Conservation (phyloP, 306 rosid genomes). For the Dryas drummondii region DNA sequence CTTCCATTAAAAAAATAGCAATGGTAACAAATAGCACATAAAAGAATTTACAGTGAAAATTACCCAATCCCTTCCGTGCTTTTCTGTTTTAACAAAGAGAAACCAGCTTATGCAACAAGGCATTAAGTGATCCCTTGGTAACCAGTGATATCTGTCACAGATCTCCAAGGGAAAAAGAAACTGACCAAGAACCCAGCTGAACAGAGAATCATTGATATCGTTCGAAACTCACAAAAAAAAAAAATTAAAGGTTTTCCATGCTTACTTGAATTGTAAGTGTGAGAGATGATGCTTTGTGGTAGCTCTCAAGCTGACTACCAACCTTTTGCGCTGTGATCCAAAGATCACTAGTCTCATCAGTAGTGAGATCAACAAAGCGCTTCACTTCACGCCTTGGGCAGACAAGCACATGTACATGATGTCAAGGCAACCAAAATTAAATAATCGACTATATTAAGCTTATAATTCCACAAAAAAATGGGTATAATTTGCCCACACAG, state of each 20-base stretch:
- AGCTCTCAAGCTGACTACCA: conserved; percentile 69
- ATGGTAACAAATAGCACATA: background rate
- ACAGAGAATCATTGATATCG: background rate
- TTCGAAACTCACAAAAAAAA: background rate
- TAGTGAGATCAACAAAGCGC: conserved; percentile 79
- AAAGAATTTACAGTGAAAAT: background rate
- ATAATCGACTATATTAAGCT: background rate
- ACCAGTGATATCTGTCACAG: conserved; percentile 7
- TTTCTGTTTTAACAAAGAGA: background rate
- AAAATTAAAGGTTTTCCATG: background rate
- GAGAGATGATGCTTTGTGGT: conserved; percentile 82
- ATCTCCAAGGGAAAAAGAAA: background rate
- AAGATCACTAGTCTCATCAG: conserved; percentile 79
- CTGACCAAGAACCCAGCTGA: background rate
- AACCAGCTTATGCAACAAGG: background rate
- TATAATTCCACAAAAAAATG: conserved; percentile 12
- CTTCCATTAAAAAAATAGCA: background rate
- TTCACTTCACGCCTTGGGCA: conserved; percentile 95
- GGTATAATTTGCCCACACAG: conserved; percentile 3
- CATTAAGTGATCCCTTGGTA: background rate
- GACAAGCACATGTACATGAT: conserved; percentile 73
- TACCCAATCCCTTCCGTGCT: background rate
- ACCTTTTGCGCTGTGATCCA: conserved; percentile 89
- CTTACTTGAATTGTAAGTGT: conserved; percentile 83
- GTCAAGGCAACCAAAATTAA: conserved; percentile 57